Evolutionary conservation across 2,329 filamentous ascomycete genomes (phyloP).

Genomic region (Aureobasidium sp.): DNA sequence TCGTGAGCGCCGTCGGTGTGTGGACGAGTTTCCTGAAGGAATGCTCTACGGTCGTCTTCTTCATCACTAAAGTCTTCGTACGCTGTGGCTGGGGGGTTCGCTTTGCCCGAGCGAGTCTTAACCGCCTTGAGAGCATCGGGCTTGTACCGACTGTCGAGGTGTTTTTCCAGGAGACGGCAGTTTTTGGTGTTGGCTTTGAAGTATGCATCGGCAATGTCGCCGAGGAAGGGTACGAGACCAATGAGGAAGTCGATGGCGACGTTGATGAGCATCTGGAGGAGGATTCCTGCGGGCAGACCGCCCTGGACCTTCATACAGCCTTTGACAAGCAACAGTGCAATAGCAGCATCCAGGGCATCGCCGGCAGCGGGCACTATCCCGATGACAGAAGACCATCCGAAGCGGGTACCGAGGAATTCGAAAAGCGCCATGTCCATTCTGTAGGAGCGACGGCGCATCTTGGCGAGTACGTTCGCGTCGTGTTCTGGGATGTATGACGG

Average conservation of each 20-base stretch:
- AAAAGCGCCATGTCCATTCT: slow-evolving; percentile 78
- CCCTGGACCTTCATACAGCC: slow-evolving; percentile 66
- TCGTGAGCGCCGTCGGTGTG: neutral
- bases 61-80: slow-evolving; percentile 40
- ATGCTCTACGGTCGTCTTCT: slow-evolving; percentile 22
- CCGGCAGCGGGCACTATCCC: slow-evolving; percentile 76
- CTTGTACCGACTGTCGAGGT: slow-evolving; percentile 62
- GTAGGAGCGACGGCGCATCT: slow-evolving; percentile 80
- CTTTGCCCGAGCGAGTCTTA: slow-evolving; percentile 26
- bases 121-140: slow-evolving; percentile 28
- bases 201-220: slow-evolving; percentile 66
- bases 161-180: slow-evolving; percentile 59
- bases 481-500: slow-evolving; percentile 76
- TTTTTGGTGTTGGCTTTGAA: slow-evolving; percentile 74
- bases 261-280: slow-evolving; percentile 72
- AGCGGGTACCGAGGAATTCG: slow-evolving; percentile 70
- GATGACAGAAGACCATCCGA: slow-evolving; percentile 85
- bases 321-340: slow-evolving; percentile 68
- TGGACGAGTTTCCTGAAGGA: slow-evolving; percentile 9
- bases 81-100: slow-evolving; percentile 39
- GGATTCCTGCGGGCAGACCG: slow-evolving; percentile 58
- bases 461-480: slow-evolving; percentile 75
- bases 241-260: slow-evolving; percentile 66
- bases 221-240: slow-evolving; percentile 67
- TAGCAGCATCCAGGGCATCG: slow-evolving; percentile 64